phyloP scores from a whole-genome alignment of 1,139 yeast species.

The Sugiyamaella castrensis region DNA sequence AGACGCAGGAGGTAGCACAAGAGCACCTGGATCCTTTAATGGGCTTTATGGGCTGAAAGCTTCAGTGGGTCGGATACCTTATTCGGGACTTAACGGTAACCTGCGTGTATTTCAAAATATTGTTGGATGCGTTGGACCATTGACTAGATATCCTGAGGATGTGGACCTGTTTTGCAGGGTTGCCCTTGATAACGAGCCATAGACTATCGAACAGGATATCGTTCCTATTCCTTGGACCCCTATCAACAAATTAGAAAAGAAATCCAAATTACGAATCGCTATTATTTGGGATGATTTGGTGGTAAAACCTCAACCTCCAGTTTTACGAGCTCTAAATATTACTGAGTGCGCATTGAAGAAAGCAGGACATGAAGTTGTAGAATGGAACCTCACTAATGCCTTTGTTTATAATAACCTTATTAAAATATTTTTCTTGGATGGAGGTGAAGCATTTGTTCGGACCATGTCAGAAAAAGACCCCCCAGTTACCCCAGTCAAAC shows the following conservation, averaged over 20 bases:
- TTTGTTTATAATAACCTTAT: neutral
- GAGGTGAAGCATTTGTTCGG: neutral
- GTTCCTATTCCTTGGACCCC: constrained; percentile 60
- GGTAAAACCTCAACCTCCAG: constrained; percentile 11
- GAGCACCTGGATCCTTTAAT: constrained; percentile 54
- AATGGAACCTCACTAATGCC: constrained; percentile 14
- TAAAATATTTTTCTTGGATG: constrained; percentile 4
- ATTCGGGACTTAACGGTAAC: neutral
- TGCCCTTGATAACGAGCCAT: constrained; percentile 58
- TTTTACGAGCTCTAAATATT: neutral
- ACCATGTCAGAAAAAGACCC: neutral
- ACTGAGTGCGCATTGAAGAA: constrained; percentile 22
- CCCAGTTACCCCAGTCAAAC: neutral
- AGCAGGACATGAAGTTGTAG: constrained; percentile 44
- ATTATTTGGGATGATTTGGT: too few relatives aligned
- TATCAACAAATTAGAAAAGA: too few relatives aligned
- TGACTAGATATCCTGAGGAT: constrained; percentile 54
- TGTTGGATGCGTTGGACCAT: constrained; percentile 48
- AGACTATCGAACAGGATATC: constrained; percentile 46
- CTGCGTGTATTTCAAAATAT: constrained; percentile 20
- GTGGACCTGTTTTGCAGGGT: constrained; percentile 53
- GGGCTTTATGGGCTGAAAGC: constrained; percentile 56
- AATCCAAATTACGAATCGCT: too few relatives aligned
- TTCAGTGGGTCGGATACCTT: constrained; percentile 47
- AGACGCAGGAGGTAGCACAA: constrained; percentile 63